Conservation (phyloP, 2,329 filamentous ascomycete genomes). For the Chaetomiaceae sp. region DNA sequence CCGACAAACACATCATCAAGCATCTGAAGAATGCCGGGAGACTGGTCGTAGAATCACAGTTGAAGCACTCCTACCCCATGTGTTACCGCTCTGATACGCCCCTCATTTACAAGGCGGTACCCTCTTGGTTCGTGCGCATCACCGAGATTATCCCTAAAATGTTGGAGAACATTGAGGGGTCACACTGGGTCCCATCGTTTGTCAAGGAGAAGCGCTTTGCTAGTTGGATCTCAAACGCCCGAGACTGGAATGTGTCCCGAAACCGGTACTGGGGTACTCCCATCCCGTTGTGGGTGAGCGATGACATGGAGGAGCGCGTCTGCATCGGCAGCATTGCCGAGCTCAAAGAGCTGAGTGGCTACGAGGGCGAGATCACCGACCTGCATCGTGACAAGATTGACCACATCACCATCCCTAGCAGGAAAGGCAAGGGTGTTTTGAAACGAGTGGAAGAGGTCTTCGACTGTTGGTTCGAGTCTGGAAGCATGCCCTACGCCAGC, state of each 20-base stretch:
- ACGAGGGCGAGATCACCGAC: conserved; percentile 74
- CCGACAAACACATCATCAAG: conserved; percentile 87
- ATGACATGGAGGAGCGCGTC: conserved; percentile 80
- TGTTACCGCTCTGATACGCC: conserved; percentile 94
- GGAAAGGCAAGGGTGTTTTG: conserved; percentile 78
- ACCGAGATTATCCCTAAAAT: conserved; percentile 78
- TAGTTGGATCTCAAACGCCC: conserved; percentile 86
- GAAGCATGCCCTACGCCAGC: conserved; percentile 90
- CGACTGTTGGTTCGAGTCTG: conserved; percentile 93
- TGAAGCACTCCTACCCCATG: conserved; percentile 89
- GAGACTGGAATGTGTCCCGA: conserved; percentile 92
- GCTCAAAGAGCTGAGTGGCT: conserved; percentile 81
- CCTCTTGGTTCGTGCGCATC: conserved; percentile 93
- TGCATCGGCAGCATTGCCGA: conserved; percentile 83
- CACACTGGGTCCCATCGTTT: conserved; percentile 85
- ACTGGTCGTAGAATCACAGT: conserved; percentile 77
- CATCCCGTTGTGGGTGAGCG: conserved; percentile 85
- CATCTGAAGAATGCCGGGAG: conserved; percentile 72
- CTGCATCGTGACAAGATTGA: conserved; percentile 92
- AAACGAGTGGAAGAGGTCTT: conserved; percentile 84
- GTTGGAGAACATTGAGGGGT: conserved; percentile 83
- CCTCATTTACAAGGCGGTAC: conserved; percentile 85
- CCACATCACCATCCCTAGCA: conserved; percentile 87
- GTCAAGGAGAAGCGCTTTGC: conserved; percentile 90
- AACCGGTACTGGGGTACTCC: conserved; percentile 96